Evolutionary conservation across 2,329 filamentous ascomycete genomes (phyloP).

Genomic region (Epichloe elymi): DNA sequence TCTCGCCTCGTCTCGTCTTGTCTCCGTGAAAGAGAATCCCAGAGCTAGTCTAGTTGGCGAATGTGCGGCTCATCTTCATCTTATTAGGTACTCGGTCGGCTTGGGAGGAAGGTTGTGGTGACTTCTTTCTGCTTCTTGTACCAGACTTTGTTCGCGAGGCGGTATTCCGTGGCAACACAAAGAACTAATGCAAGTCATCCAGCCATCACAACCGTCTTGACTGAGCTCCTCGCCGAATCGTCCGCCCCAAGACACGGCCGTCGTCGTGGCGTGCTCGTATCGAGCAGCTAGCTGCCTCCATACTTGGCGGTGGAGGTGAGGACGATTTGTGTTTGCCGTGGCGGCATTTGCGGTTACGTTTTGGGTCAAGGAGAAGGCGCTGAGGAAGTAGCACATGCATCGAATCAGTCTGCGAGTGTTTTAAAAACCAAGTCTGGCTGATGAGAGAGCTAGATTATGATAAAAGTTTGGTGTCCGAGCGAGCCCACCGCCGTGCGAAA

Average conservation of each 20-base stretch:
- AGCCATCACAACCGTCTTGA: conserved; percentile 58
- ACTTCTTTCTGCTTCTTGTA: conserved; percentile 4
- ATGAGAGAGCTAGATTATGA: not conserved
- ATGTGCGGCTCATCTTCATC: too few relatives aligned
- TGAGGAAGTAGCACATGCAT: conserved; percentile 22
- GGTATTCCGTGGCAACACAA: too few relatives aligned
- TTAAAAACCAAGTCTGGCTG: too few relatives aligned
- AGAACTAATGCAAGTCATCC: conserved; percentile 9
- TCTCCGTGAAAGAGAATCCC: too few relatives aligned
- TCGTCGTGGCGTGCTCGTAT: conserved; percentile 67
- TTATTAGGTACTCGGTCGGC: conserved; percentile 8
- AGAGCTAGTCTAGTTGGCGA: too few relatives aligned
- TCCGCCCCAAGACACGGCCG: conserved; percentile 53
- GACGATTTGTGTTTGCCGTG: conserved; percentile 42
- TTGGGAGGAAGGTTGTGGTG: conserved; percentile 25
- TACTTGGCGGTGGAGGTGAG: conserved; percentile 45
- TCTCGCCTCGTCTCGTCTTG: too few relatives aligned
- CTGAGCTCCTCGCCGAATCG: conserved; percentile 59
- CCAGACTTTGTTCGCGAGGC: too few relatives aligned
- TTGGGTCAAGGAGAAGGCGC: conserved; percentile 45
- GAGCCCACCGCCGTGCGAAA: too few relatives aligned
- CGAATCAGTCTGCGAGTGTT: too few relatives aligned
- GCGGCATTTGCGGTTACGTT: conserved; percentile 26
- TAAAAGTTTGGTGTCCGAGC: not conserved
- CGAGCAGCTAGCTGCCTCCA: conserved; percentile 49